These are phyloP conservation scores for Nemania diffusa DNA, from an alignment of 2,329 filamentous ascomycete species.

Conservation along the genomic window DNA sequence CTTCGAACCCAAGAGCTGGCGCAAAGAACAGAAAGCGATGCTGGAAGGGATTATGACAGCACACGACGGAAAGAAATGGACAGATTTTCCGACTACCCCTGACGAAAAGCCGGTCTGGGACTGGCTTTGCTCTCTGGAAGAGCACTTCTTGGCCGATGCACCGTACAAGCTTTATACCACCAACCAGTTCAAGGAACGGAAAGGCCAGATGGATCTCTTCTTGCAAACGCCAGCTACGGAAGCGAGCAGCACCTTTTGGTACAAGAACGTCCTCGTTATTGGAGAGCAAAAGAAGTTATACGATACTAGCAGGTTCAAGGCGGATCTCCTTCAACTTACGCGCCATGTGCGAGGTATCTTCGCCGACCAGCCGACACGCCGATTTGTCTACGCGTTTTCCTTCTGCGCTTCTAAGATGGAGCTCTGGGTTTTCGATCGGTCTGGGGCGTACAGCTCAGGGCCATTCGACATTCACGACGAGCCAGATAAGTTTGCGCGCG, in stretches of 20 bases:
- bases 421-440: constrained; percentile 26
- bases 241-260: neutral
- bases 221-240: neutral
- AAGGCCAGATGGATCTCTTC: constrained; percentile 24
- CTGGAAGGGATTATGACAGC: constrained; percentile 3
- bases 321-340: constrained; percentile 15
- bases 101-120: constrained; percentile 8
- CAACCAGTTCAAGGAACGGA: constrained; percentile 22
- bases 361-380: constrained; percentile 21
- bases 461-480: constrained; percentile 19
- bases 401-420: constrained; percentile 20
- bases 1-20: constrained; percentile 19
- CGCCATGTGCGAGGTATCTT: constrained; percentile 21
- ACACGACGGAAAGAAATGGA: constrained; percentile 19
- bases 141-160: constrained; percentile 1
- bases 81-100: neutral
- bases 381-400: constrained; percentile 28
- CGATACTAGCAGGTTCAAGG: constrained; percentile 13
- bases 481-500: constrained; percentile 20
- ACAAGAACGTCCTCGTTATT: constrained; percentile 23
- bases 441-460: constrained; percentile 12
- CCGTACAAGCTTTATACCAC: constrained; percentile 18
- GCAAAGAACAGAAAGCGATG: constrained; percentile 14
- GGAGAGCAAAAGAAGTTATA: constrained; percentile 15
- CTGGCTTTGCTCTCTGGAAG: constrained; percentile 21